Evolutionary conservation across 768 basidiomycete species (phyloP), one percentile per base, ranked within the genome.

Genomic region (Inosperma sp.): DNA sequence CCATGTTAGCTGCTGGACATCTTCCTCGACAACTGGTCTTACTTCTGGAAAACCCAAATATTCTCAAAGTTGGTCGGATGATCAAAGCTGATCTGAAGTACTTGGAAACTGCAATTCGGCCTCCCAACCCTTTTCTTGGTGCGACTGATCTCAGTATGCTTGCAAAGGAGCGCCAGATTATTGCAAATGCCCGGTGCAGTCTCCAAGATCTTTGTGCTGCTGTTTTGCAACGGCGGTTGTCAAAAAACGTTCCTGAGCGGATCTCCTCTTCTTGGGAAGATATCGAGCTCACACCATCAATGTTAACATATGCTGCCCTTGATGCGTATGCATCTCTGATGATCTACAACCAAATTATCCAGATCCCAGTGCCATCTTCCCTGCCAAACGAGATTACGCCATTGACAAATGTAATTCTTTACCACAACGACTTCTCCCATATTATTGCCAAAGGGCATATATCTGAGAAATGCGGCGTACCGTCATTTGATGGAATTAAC

Each of bases 201-300:
- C 62, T 72, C n/a, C 54, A 62, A 3, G 68, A 72, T 48, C 56
- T 71, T 2, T 59, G 54, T 37, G 68, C 63, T 21, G 14, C 31
- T 2, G 57, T 68, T 21, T 56, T 71, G 3, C 36, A 49, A 0
- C 49, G 51, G 23, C 45, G 27, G 2, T 29, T 62, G 3, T 47
- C 30, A 37, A 62, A 61, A 34, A 56, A 61, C 37, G 51, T 53
- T 1, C 30, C 56, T 3, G 42, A 56, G 33, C 35, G 51, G 10
- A 22, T 53, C 14, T 56, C 55, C 19, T 31, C 6, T 12, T 17
- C 35, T 10, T 58, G 57, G 55, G 57, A 58, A 14, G 17, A 48
- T 17, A 16, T 31, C 5, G 12, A n/a, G 7, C 51, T 61, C 12
- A 56, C 59, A 7, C 4, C 14, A 2, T 29, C 48, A 22, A 53